Evolutionary conservation across 768 basidiomycete species (phyloP).

Genomic region (Tricholoma flavovirens): DNA sequence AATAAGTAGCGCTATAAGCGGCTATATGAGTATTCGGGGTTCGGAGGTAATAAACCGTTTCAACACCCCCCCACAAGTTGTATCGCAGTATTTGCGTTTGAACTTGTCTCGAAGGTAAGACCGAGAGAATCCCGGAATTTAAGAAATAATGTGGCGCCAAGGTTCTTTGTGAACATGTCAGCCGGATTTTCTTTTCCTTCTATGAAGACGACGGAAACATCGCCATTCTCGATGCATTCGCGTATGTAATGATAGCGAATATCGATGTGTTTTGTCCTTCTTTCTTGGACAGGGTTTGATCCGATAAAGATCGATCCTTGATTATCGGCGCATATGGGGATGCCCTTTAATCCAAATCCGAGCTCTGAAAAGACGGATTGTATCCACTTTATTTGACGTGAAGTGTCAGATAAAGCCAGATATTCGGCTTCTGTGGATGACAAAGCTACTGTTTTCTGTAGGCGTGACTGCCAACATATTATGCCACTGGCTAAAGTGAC

Average conservation of each 20-base stretch:
- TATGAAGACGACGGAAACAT: slow-evolving; percentile 24
- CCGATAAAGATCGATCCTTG: slow-evolving; percentile 29
- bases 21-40: too few species aligned
- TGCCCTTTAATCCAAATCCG: slow-evolving; percentile 5
- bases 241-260: slow-evolving; percentile 34
- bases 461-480: background rate
- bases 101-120: too few species aligned
- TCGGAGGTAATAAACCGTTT: too few species aligned
- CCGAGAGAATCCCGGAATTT: too few species aligned
- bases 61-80: too few species aligned
- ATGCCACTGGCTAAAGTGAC: slow-evolving; percentile 9
- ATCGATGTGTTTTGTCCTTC: slow-evolving; percentile 38
- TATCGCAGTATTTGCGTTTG: too few species aligned
- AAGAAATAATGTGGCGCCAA: slow-evolving; percentile 7
- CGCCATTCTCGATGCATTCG: slow-evolving; percentile 22
- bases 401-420: background rate
- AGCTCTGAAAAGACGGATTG: slow-evolving; percentile 10
- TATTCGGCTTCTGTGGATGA: background rate
- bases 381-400: background rate
- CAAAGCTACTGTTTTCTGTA: background rate
- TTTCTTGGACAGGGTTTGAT: slow-evolving; percentile 29
- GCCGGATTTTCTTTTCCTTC: slow-evolving; percentile 29
- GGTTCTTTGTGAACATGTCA: slow-evolving; percentile 37
- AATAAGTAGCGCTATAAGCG: too few species aligned
- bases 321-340: slow-evolving; percentile 28